phyloP scores from a whole-genome alignment of 1,139 yeast genomes.

The Candida dubliniensis region DNA sequence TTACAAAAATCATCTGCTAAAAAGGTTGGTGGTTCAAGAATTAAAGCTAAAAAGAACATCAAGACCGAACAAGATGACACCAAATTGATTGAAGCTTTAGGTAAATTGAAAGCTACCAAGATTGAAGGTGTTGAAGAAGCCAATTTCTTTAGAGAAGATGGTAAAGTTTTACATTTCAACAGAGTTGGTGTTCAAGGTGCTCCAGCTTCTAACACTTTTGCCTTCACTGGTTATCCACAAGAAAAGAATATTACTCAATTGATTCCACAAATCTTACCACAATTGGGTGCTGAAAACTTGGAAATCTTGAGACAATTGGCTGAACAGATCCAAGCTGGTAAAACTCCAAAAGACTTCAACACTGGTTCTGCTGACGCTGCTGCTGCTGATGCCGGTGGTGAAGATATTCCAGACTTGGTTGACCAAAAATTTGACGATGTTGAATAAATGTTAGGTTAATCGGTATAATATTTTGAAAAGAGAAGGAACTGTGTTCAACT shows the following conservation, averaged over 20 bases:
- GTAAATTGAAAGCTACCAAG: constrained; percentile 86
- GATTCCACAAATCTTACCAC: constrained; percentile 93
- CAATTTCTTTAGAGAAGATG: constrained; percentile 96
- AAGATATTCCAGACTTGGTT: constrained; percentile 89
- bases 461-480: no score
- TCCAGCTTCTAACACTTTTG: constrained; percentile 86
- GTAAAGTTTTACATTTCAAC: constrained; percentile 93
- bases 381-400: constrained; percentile 51
- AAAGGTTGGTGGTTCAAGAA: constrained; percentile 90
- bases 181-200: constrained; percentile 95
- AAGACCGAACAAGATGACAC: constrained; percentile 80
- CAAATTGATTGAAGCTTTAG: constrained; percentile 86
- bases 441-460: not conserved
- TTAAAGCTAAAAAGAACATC: constrained; percentile 67
- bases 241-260: constrained; percentile 91
- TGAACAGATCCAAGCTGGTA: constrained; percentile 75
- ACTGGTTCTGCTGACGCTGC: constrained; percentile 52
- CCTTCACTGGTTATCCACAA: constrained; percentile 93
- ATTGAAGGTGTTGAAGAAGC: constrained; percentile 93
- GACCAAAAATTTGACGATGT: constrained; percentile 31
- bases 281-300: constrained; percentile 95
- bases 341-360: constrained; percentile 50
- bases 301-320: constrained; percentile 89
- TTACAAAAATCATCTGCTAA: constrained; percentile 70
- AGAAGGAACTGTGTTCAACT: not conserved